Evolutionary conservation across 176 grass and related monocot species (phyloP).

Genomic region (Tuctoria greenei): DNA sequence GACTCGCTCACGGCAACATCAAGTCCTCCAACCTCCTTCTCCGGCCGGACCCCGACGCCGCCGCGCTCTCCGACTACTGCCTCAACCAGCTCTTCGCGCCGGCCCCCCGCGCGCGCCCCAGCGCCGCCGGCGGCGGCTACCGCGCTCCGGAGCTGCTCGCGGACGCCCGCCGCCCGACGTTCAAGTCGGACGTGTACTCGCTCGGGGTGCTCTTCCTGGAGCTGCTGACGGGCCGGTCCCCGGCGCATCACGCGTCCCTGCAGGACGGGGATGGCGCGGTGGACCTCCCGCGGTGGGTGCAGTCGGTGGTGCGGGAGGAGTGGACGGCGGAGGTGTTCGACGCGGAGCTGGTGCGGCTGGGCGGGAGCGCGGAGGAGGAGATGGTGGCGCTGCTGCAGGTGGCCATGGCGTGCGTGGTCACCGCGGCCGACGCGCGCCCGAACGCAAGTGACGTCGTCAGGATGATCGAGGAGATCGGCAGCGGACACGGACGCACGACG

Average conservation of each 20-base stretch:
- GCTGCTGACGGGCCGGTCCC: conserved; percentile 69
- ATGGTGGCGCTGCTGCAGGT: conserved; percentile 91
- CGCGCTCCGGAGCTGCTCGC: conserved; percentile 77
- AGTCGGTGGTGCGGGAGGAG: conserved; percentile 94
- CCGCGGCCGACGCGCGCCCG: conserved; percentile 61
- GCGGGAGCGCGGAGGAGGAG: conserved; percentile 70
- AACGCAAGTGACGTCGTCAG: conserved; percentile 48
- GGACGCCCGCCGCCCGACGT: conserved; percentile 63
- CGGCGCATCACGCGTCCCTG: conserved; percentile 15
- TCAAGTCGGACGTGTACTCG: conserved; percentile 78
- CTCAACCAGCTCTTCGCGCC: not conserved
- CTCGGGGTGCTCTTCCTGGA: conserved; percentile 82
- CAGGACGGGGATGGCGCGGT: conserved; percentile 47
- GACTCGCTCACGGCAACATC: not conserved
- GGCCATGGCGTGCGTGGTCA: conserved; percentile 79
- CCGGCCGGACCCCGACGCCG: not conserved
- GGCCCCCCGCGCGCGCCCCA: not conserved
- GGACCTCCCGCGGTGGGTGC: conserved; percentile 88
- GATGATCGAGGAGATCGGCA: conserved; percentile 64
- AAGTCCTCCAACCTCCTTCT: not conserved
- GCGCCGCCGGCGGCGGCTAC: conserved; percentile 47
- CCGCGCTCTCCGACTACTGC: not conserved
- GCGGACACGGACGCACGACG: conserved; percentile 19
- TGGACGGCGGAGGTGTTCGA: conserved; percentile 98
- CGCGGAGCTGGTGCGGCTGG: conserved; percentile 55